Evolutionary conservation across 2,329 filamentous ascomycete species (phyloP), one percentile per base, ranked within the genome.

Genomic region (Rhynchosporium secalis): DNA sequence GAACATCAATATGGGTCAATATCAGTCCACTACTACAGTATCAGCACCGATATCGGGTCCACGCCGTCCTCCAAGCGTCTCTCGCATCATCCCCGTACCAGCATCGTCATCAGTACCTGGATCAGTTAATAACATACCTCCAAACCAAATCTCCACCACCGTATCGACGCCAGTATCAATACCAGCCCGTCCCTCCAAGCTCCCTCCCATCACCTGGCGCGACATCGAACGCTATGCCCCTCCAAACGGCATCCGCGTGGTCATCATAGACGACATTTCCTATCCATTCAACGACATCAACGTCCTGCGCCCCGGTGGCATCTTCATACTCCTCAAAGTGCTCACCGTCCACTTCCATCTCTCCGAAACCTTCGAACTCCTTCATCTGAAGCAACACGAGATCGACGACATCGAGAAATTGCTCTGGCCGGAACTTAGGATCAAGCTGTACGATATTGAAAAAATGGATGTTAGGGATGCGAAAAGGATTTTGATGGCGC

Each of bases 401-500:
- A 40, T 52, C n/a, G 33, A 40, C 8, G 49, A 52, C 5, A 15
- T 52, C 6, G 15, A 52, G 8, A 20, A 26, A 10, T 1, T 52
- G 2, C 15, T 52, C 3, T n/a, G 15, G 7, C 31, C n/a, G 4
- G 1, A 36, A 1, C 8, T 38, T 8, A 8, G 33, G n/a, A 9
- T 20, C 15, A 40, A 36, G 33, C 2, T n/a, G 49, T 36, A 38
- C n/a, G n/a, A 52, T 15, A 52, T 52, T 4, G 13, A 52, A 4
- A 15, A 13, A 4, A 7, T 20, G 36, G 49, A 52, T 36, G n/a
- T 52, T 5, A 9, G 20, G 31, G 13, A 26, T 20, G 49, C 33
- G 49, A 40, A 52, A 33, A 52, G 49, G 49, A 20, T 52, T n/a
- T 40, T 52, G 49, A 8, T 20, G 31, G 49, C 49, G 33, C 38